phyloP scores from a whole-genome alignment of 805 yeast species.

The Grigorovia jiainica region DNA sequence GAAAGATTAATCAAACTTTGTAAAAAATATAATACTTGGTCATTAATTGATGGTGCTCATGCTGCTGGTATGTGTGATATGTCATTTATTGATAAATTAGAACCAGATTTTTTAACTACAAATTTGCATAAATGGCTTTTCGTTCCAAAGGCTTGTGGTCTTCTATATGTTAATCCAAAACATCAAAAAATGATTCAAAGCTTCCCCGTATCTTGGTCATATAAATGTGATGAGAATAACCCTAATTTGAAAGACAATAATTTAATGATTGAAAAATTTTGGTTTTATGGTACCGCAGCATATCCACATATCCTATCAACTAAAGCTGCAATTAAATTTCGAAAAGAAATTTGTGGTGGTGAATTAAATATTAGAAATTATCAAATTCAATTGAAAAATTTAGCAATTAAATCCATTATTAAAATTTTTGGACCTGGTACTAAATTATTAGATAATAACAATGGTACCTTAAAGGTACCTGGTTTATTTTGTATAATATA shows the following conservation, averaged over 20 bases:
- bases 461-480: conserved; percentile 9
- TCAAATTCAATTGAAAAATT: conserved; percentile 35
- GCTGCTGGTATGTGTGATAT: conserved; percentile 46
- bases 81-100: conserved; percentile 30
- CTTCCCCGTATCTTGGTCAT: conserved; percentile 45
- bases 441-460: conserved; percentile 22
- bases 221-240: background rate
- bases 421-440: conserved; percentile 32
- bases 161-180: conserved; percentile 45
- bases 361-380: conserved; percentile 42
- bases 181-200: conserved; percentile 45
- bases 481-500: conserved; percentile 32
- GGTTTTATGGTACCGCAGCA: conserved; percentile 41
- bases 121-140: conserved; percentile 66
- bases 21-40: conserved; percentile 35
- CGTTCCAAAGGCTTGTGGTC: conserved; percentile 49
- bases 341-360: conserved; percentile 44
- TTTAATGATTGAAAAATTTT: conserved; percentile 31
- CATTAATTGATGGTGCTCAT: conserved; percentile 69
- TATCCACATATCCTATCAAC: conserved; percentile 36
- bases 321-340: conserved; percentile 43
- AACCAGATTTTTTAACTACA: conserved; percentile 53
- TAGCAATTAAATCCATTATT: conserved; percentile 35
- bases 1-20: conserved; percentile 38
- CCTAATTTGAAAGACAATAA: conserved; percentile 1